phyloP scores from a whole-genome alignment of 2,329 filamentous ascomycete genomes.

The Myriosclerotinia curreyana region DNA sequence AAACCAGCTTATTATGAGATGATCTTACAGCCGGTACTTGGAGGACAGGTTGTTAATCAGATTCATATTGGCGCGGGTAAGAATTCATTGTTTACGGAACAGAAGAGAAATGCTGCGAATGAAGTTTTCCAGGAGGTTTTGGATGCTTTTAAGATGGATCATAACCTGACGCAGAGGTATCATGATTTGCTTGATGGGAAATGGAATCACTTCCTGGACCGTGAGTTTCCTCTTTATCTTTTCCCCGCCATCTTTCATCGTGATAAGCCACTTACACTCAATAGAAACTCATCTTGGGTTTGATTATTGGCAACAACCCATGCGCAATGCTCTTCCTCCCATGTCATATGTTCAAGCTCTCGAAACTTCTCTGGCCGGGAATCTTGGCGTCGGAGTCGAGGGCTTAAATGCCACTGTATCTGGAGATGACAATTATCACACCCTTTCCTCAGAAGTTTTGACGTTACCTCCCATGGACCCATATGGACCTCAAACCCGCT shows the following conservation, averaged over 20 bases:
- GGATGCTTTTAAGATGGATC: slow-evolving; percentile 54
- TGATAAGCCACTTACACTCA: slow-evolving; percentile 36
- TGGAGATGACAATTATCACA: slow-evolving; percentile 63
- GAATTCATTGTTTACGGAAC: slow-evolving; percentile 54
- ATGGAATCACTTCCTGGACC: slow-evolving; percentile 61
- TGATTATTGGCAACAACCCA: slow-evolving; percentile 62
- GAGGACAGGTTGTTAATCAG: slow-evolving; percentile 55
- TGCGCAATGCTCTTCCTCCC: slow-evolving; percentile 64
- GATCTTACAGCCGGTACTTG: slow-evolving; percentile 58
- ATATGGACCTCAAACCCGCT: slow-evolving; percentile 54
- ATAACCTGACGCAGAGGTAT: slow-evolving; percentile 54
- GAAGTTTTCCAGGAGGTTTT: slow-evolving; percentile 51
- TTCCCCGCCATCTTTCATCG: not conserved
- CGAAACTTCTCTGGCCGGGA: slow-evolving; percentile 57
- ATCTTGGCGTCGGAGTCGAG: slow-evolving; percentile 62
- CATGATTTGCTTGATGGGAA: slow-evolving; percentile 58
- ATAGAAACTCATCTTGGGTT: slow-evolving; percentile 53
- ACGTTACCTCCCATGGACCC: slow-evolving; percentile 56
- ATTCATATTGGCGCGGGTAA: slow-evolving; percentile 50
- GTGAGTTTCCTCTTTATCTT: slow-evolving; percentile 35
- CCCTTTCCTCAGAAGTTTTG: slow-evolving; percentile 52
- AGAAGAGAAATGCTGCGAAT: slow-evolving; percentile 57
- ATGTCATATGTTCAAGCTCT: slow-evolving; percentile 57
- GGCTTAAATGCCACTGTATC: slow-evolving; percentile 64
- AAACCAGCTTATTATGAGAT: slow-evolving; percentile 62